phyloP scores from a whole-genome alignment of 2,329 filamentous ascomycete genomes.

The Clonostachys solani region DNA sequence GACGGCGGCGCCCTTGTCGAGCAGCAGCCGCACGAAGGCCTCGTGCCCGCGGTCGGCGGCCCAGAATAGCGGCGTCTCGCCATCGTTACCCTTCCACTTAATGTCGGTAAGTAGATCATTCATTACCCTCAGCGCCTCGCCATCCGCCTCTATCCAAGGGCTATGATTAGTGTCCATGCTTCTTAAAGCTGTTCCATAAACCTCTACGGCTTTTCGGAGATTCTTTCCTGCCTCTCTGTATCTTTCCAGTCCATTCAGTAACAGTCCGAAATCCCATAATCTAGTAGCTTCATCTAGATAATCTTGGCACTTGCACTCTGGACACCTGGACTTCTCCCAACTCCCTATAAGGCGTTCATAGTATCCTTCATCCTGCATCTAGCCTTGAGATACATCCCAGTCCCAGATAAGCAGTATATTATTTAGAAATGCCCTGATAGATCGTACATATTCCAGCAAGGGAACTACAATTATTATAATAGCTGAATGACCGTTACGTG shows the following conservation, averaged over 20 bases:
- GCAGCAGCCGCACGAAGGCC: constrained; percentile 3
- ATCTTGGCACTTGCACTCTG: not conserved
- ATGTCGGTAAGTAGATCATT: constrained; percentile 3
- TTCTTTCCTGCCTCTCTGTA: not conserved
- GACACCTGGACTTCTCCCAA: not conserved
- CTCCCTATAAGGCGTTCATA: not conserved
- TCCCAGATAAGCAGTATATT: not conserved
- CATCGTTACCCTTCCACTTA: constrained; percentile 8
- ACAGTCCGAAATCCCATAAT: not conserved
- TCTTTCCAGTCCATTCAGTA: not conserved
- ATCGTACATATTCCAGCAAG: not conserved
- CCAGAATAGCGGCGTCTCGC: not conserved
- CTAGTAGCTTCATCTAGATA: not conserved
- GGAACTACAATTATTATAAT: not conserved
- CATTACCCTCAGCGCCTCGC: no score
- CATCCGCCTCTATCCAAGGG: no score
- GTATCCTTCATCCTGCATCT: not conserved
- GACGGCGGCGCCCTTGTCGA: constrained; percentile 9
- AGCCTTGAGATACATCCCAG: not conserved
- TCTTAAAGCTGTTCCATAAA: not conserved
- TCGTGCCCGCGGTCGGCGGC: constrained; percentile 1
- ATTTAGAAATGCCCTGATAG: not conserved
- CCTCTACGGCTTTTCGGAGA: not conserved
- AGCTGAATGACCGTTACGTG: not conserved
- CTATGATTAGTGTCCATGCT: no score